Evolutionary conservation across 2,329 filamentous ascomycete genomes (phyloP).

Genomic region (Penicillium paneum): DNA sequence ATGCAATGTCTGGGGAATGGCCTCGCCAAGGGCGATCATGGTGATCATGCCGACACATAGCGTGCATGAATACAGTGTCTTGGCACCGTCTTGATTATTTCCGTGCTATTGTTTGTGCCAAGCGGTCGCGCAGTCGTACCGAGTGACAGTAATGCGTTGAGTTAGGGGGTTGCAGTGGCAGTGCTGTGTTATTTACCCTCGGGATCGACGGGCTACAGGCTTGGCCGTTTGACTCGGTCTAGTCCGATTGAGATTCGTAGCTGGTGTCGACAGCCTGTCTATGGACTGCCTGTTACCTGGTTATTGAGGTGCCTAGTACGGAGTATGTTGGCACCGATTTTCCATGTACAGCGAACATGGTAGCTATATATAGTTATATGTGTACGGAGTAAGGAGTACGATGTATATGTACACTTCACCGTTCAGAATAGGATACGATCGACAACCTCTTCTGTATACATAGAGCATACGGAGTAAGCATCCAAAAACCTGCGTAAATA

Average conservation of each 20-base stretch:
- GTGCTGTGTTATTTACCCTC: constrained; percentile 2
- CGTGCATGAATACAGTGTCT: background rate
- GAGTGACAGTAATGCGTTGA: constrained; percentile 2
- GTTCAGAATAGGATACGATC: background rate
- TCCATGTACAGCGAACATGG: background rate
- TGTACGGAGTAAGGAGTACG: too few species aligned
- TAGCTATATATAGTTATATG: background rate
- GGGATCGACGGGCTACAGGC: constrained; percentile 6
- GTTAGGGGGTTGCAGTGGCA: constrained; percentile 10
- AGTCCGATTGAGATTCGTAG: constrained; percentile 8
- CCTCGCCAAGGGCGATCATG: constrained; percentile 13
- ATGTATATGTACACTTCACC: background rate
- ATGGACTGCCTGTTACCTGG: background rate
- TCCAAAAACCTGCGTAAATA: background rate
- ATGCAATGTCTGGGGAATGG: background rate
- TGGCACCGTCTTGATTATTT: constrained; percentile 3
- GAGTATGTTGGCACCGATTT: background rate
- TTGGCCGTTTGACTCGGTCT: constrained; percentile 7
- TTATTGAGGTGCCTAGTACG: background rate
- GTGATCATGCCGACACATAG: constrained; percentile 5
- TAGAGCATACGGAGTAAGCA: background rate
- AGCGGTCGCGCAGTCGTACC: constrained; percentile 7
- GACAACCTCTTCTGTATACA: background rate
- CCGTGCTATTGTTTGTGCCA: constrained; percentile 8
- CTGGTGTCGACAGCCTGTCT: background rate